Percentiles rank a stretch among this genome's conserved stretches.
Evolutionary conservation across 345 rosid genomes (phyloP).

Genomic region (Hibiscus trionum): DNA sequence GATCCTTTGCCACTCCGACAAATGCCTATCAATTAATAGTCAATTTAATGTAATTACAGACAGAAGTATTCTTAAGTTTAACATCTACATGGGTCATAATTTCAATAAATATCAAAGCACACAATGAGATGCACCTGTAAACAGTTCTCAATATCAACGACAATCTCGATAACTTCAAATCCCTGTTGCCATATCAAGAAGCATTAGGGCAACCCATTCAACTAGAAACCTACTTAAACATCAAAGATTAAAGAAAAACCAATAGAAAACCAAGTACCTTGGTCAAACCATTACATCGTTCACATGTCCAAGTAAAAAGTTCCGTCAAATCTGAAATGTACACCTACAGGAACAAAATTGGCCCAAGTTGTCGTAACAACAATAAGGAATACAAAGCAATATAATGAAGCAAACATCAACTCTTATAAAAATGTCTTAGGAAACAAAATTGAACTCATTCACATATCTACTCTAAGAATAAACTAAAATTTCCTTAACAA

Average conservation of each 20-base stretch:
- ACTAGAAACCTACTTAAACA: not conserved
- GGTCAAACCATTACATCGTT: constrained; percentile 70
- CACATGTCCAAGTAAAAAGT: constrained; percentile 83
- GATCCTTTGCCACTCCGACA: constrained; percentile 69
- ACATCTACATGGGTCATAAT: not conserved
- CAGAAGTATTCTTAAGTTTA: not conserved
- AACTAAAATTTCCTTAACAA: not conserved
- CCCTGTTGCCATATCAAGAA: constrained; percentile 45
- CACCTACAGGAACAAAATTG: constrained; percentile 39
- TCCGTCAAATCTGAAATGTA: constrained; percentile 74
- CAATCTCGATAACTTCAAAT: constrained; percentile 68
- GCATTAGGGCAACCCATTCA: constrained; percentile 7
- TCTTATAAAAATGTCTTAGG: not conserved
- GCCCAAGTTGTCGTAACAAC: constrained; percentile 5
- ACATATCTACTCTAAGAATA: not conserved
- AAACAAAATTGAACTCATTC: not conserved
- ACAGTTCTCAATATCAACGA: constrained; percentile 78
- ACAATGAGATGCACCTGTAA: constrained; percentile 45
- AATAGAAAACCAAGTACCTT: constrained; percentile 31
- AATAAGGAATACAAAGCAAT: not conserved
- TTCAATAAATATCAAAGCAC: not conserved
- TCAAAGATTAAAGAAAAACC: not conserved
- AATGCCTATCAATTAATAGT: constrained; percentile 35
- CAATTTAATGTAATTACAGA: constrained; percentile 9
- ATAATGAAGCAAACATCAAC: not conserved